These are phyloP conservation scores for Maudiozyma saulgeensis DNA, from an alignment of 805 yeast genomes.

Conservation along the genomic window DNA sequence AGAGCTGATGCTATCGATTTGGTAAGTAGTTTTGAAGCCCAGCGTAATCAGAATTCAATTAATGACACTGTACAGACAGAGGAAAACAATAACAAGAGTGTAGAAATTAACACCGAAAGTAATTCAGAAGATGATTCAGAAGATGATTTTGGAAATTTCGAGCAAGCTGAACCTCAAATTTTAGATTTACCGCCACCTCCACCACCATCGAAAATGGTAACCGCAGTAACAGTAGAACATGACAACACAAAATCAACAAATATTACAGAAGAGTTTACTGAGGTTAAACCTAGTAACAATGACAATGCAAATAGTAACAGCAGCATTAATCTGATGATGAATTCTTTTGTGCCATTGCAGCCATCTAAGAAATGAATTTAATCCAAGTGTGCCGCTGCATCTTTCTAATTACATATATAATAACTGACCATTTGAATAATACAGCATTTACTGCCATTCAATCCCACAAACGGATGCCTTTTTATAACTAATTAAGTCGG, in stretches of 20 bases:
- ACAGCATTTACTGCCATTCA: too few species aligned
- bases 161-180: slow-evolving; percentile 2
- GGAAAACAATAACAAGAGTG: neutral
- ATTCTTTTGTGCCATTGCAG: slow-evolving; percentile 22
- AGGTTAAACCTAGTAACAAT: neutral
- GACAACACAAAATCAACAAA: too few species aligned
- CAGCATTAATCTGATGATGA: slow-evolving; percentile 6
- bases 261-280: too few species aligned
- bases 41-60: neutral
- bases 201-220: neutral
- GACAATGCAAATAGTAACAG: neutral
- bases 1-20: neutral
- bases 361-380: slow-evolving; percentile 15
- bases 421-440: too few species aligned
- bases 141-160: slow-evolving; percentile 23
- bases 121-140: slow-evolving; percentile 7
- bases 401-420: neutral
- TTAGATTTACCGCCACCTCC: neutral
- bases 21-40: neutral
- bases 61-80: neutral
- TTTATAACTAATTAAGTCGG: too few species aligned
- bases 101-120: neutral
- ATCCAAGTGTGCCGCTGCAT: neutral
- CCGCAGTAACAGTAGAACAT: too few species aligned
- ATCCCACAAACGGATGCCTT: too few species aligned